These are phyloP conservation scores for Nigrograna mackinnonii DNA, from an alignment of 2,329 filamentous ascomycete species.

Conservation along the genomic window DNA sequence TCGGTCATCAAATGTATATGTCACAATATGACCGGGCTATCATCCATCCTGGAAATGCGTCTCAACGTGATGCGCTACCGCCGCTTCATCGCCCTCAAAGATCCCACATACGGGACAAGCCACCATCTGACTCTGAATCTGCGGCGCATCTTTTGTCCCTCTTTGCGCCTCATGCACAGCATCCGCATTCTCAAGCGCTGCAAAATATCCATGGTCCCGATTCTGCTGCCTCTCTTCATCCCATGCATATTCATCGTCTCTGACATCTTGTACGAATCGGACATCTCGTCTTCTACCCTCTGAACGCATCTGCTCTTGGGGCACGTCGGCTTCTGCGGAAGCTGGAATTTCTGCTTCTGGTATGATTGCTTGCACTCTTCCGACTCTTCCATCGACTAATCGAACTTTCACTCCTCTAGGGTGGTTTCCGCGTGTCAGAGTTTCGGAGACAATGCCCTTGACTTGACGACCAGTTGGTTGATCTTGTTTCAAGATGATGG, in stretches of 20 bases:
- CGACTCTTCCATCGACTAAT: constrained; percentile 70
- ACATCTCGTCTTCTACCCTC: constrained; percentile 13
- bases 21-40: no score
- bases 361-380: constrained; percentile 70
- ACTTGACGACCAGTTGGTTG: constrained; percentile 75
- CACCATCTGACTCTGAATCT: constrained; percentile 29
- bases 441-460: constrained; percentile 65
- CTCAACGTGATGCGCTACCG: constrained; percentile 70
- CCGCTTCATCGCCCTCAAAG: constrained; percentile 70
- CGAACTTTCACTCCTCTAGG: constrained; percentile 80
- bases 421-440: constrained; percentile 75
- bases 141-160: constrained; percentile 20
- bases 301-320: constrained; percentile 2
- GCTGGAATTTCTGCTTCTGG: constrained; percentile 17
- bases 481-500: constrained; percentile 76
- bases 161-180: constrained; percentile 28
- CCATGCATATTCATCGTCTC: constrained; percentile 33
- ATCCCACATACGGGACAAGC: constrained; percentile 67
- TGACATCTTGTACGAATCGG: constrained; percentile 27
- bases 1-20: no score
- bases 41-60: constrained; percentile 51
- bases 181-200: constrained; percentile 17
- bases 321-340: constrained; percentile 5
- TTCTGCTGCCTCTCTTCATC: constrained; percentile 21
- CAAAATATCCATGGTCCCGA: constrained; percentile 20